Percentiles rank a stretch among this genome's conserved stretches.
These are phyloP conservation scores for Phialemoniopsis sp. DNA, from an alignment of 2,329 filamentous ascomycete species.

Conservation along the genomic window DNA sequence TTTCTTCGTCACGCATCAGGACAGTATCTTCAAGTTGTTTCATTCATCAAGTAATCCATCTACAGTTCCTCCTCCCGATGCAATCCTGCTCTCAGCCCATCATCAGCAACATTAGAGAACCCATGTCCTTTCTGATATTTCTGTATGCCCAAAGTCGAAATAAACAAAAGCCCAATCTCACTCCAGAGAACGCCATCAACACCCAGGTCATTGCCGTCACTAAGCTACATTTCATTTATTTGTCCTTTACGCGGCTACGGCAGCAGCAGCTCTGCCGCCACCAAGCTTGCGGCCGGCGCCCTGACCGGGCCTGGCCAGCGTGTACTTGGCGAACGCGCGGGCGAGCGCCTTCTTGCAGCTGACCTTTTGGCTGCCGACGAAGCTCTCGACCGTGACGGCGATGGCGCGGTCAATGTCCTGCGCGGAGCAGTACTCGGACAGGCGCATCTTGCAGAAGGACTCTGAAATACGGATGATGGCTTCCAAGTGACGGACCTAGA, in stretches of 20 bases:
- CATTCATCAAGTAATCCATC: too few species aligned
- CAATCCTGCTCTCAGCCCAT: not conserved
- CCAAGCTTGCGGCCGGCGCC: constrained; percentile 15
- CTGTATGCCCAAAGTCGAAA: not conserved
- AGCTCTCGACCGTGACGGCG: constrained; percentile 92
- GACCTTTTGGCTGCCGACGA: constrained; percentile 93
- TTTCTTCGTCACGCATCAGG: too few species aligned
- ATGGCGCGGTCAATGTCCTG: constrained; percentile 96
- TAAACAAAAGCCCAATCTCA: not conserved
- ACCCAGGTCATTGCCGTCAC: too few species aligned
- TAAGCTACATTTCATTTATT: not conserved
- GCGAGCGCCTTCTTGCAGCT: constrained; percentile 96
- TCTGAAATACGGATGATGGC: constrained; percentile 95
- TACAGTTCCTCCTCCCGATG: not conserved
- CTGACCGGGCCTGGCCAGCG: constrained; percentile 46
- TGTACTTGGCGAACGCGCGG: constrained; percentile 94
- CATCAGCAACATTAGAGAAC: not conserved
- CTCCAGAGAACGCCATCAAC: constrained; percentile 5
- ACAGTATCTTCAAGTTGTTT: too few species aligned
- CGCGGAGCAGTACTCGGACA: constrained; percentile 90
- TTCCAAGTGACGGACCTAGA: constrained; percentile 89
- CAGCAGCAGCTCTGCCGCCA: constrained; percentile 7
- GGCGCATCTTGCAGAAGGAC: constrained; percentile 92
- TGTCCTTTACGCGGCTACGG: constrained; percentile 2
- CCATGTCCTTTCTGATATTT: too few species aligned